A percentile compares a stretch with the other conserved stretches of the same genome.
phyloP scores from a whole-genome alignment of 208 protist species.

The Phytomonas serpens region DNA sequence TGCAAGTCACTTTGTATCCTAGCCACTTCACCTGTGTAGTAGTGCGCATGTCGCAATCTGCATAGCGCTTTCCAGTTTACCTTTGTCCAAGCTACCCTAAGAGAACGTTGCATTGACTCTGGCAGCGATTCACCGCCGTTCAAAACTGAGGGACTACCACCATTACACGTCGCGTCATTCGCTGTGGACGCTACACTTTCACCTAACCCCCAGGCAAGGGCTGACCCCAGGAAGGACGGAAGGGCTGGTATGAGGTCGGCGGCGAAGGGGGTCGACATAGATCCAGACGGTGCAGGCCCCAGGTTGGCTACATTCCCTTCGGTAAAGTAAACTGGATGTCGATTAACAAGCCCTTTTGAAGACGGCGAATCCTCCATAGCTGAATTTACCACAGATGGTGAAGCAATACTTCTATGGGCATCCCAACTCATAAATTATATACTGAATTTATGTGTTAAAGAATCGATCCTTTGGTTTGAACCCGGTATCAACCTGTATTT shows the following conservation, averaged over 20 bases:
- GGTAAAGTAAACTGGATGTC: background rate
- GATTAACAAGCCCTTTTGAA: background rate
- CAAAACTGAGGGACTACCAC: background rate
- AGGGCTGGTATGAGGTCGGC: background rate
- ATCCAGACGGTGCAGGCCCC: background rate
- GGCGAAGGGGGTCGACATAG: background rate
- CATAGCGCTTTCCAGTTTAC: background rate
- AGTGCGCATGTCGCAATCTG: background rate
- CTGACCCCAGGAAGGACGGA: background rate
- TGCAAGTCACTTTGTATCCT: background rate
- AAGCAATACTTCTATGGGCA: background rate
- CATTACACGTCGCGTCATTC: background rate
- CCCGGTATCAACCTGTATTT: background rate
- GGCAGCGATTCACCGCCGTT: background rate
- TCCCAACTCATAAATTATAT: constrained; percentile 1
- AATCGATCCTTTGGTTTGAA: background rate
- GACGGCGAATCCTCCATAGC: background rate
- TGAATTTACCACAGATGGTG: background rate
- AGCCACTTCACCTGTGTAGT: background rate
- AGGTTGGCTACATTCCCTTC: background rate
- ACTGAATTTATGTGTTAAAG: background rate
- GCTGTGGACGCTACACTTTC: background rate
- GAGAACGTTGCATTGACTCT: background rate
- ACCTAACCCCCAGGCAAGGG: background rate
- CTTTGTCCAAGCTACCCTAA: background rate